These are phyloP conservation scores for Talaromyces albobiverticillius DNA, from an alignment of 2,329 filamentous ascomycete species.

Conservation along the genomic window DNA sequence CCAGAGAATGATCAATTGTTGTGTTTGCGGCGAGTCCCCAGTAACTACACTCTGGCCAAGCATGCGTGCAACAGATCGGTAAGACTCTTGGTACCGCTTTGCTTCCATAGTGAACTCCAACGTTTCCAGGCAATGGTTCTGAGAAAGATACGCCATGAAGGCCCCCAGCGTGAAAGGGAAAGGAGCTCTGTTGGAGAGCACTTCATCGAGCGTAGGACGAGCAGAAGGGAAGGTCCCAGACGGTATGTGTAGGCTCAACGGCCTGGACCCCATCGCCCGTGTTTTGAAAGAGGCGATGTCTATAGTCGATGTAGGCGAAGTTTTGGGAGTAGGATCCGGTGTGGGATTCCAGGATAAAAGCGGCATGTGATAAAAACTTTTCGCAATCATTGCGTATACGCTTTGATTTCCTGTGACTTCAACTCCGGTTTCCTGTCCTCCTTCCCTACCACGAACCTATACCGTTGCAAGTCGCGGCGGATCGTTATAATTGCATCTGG, in stretches of 20 bases:
- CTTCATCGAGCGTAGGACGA: conserved; percentile 77
- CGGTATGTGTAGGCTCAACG: conserved; percentile 42
- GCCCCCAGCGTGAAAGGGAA: conserved; percentile 87
- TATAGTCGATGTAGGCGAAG: conserved; percentile 42
- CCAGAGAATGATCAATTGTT: conserved; percentile 79
- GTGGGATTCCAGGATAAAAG: conserved; percentile 37
- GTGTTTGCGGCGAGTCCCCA: conserved; percentile 56
- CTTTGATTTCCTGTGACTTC: conserved; percentile 11
- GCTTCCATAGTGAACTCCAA: conserved; percentile 96
- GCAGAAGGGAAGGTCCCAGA: conserved; percentile 41
- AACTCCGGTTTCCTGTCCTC: conserved; percentile 7
- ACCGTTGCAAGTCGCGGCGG: conserved; percentile 1
- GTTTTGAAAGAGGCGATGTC: conserved; percentile 36
- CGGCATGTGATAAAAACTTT: conserved; percentile 34
- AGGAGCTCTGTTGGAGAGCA: conserved; percentile 79
- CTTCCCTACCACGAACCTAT: conserved; percentile 1
- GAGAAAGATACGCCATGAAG: conserved; percentile 94
- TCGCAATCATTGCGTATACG: conserved; percentile 38
- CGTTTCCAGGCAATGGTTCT: conserved; percentile 95
- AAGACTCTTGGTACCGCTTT: conserved; percentile 73
- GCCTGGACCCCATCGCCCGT: conserved; percentile 44
- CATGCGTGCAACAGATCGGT: conserved; percentile 56
- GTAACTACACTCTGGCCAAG: conserved; percentile 44
- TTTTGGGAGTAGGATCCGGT: conserved; percentile 44
- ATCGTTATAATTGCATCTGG: conserved; percentile 10